phyloP scores from a whole-genome alignment of 176 grass and related monocot genomes.

The Olyra latifolia region DNA sequence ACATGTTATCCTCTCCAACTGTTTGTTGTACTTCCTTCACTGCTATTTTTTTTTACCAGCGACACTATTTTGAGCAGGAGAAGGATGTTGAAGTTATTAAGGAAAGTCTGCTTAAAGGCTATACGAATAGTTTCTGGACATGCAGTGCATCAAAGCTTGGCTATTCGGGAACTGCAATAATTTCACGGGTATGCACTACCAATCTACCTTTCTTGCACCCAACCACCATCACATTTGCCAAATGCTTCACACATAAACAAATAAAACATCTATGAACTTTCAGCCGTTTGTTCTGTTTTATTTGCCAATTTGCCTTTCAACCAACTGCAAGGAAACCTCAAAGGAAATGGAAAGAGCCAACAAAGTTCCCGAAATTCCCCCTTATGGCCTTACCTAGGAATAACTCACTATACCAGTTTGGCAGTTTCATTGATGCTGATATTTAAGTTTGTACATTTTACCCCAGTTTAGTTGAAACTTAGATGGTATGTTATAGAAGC shows the following conservation, averaged over 20 bases:
- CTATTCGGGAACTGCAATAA: conserved; percentile 92
- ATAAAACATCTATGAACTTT: background rate
- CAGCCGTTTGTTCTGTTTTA: conserved; percentile 36
- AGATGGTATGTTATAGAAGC: background rate
- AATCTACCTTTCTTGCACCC: conserved; percentile 1
- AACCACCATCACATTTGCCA: background rate
- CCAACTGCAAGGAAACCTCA: conserved; percentile 9
- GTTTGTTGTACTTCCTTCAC: background rate
- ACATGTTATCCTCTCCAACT: conserved; percentile 28
- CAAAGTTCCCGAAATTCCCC: background rate
- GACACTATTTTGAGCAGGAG: conserved; percentile 59
- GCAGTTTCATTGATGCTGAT: background rate
- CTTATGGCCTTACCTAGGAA: background rate
- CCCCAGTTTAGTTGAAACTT: background rate
- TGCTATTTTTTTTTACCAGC: conserved; percentile 14
- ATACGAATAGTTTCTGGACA: conserved; percentile 93
- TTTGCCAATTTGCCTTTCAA: conserved; percentile 16
- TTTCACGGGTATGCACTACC: conserved; percentile 67
- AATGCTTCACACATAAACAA: conserved; percentile 10
- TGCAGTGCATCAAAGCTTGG: conserved; percentile 95
- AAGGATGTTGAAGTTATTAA: conserved; percentile 89
- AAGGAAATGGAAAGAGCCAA: conserved; percentile 18
- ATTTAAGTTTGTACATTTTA: background rate
- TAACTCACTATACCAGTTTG: background rate
- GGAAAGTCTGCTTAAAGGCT: conserved; percentile 79